These are phyloP conservation scores for Suillus placidus DNA, from an alignment of 768 basidiomycete genomes.

Conservation along the genomic window DNA sequence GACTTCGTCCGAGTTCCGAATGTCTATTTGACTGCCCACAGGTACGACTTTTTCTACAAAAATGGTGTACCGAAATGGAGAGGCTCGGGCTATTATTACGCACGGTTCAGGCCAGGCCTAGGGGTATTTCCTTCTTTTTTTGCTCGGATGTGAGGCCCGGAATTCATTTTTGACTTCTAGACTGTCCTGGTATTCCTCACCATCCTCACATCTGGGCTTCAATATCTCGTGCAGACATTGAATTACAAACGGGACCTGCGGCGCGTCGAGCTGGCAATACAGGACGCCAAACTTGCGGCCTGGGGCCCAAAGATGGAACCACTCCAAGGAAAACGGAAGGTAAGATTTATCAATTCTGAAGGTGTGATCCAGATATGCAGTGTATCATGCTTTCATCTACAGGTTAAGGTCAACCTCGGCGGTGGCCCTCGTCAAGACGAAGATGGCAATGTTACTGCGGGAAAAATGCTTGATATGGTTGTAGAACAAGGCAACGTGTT, in stretches of 20 bases:
- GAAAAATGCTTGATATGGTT: slow-evolving; percentile 74
- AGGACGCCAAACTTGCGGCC: slow-evolving; percentile 68
- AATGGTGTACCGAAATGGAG: slow-evolving; percentile 98
- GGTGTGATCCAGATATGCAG: not conserved
- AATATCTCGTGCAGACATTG: slow-evolving; percentile 77
- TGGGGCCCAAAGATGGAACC: slow-evolving; percentile 83
- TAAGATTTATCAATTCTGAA: slow-evolving; percentile 28
- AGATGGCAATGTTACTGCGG: slow-evolving; percentile 52
- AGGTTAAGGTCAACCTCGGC: slow-evolving; percentile 77
- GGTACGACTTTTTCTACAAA: slow-evolving; percentile 94
- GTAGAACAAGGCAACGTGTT: slow-evolving; percentile 78
- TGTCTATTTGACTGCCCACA: slow-evolving; percentile 29
- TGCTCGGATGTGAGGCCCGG: slow-evolving; percentile 9
- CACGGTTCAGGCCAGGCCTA: slow-evolving; percentile 92
- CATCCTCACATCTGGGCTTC: slow-evolving; percentile 76
- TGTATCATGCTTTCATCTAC: slow-evolving; percentile 11
- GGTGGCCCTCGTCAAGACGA: slow-evolving; percentile 53
- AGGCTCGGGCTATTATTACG: slow-evolving; percentile 96
- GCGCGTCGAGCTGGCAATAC: slow-evolving; percentile 63
- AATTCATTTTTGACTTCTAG: slow-evolving; percentile 39
- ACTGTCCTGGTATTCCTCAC: slow-evolving; percentile 77
- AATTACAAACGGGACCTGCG: slow-evolving; percentile 75
- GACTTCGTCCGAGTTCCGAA: not conserved
- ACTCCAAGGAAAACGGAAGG: slow-evolving; percentile 68
- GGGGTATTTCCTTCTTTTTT: slow-evolving; percentile 47